Evolutionary conservation across 2,329 filamentous ascomycete species (phyloP).

Genomic region (Coniochaeta ligniaria): DNA sequence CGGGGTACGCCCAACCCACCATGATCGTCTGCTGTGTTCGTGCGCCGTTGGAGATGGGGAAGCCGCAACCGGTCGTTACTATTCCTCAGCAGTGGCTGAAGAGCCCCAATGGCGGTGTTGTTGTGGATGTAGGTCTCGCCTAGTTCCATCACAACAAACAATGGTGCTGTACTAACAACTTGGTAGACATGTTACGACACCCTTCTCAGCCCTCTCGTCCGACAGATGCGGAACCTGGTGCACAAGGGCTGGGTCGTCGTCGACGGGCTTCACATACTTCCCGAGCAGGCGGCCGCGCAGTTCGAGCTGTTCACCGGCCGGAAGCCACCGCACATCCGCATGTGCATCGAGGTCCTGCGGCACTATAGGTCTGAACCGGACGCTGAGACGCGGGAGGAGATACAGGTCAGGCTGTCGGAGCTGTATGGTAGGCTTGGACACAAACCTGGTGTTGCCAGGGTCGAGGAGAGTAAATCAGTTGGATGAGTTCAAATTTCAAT

Average conservation of each 20-base stretch:
- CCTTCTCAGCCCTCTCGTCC: constrained; percentile 50
- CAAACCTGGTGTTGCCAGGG: background rate
- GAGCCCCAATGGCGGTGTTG: constrained; percentile 54
- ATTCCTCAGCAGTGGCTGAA: constrained; percentile 41
- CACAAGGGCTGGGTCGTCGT: constrained; percentile 52
- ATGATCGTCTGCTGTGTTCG: constrained; percentile 24
- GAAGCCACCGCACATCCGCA: constrained; percentile 49
- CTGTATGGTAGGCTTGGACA: background rate
- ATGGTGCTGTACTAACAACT: no score
- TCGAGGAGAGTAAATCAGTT: no score
- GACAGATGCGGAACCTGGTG: constrained; percentile 44
- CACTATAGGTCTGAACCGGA: constrained; percentile 5
- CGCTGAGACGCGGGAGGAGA: background rate
- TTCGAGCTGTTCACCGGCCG: constrained; percentile 60
- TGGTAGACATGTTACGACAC: constrained; percentile 51
- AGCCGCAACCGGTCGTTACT: background rate
- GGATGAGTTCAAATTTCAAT: no score
- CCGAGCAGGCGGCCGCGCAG: constrained; percentile 58
- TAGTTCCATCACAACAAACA: background rate
- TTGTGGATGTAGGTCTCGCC: constrained; percentile 34
- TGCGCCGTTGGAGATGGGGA: background rate
- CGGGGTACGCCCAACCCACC: constrained; percentile 45
- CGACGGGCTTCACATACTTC: constrained; percentile 54
- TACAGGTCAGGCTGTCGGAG: background rate
- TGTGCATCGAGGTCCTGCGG: constrained; percentile 43